Conservation (phyloP, 148 eudicot genomes). For the Camellia lanceoleosa region DNA sequence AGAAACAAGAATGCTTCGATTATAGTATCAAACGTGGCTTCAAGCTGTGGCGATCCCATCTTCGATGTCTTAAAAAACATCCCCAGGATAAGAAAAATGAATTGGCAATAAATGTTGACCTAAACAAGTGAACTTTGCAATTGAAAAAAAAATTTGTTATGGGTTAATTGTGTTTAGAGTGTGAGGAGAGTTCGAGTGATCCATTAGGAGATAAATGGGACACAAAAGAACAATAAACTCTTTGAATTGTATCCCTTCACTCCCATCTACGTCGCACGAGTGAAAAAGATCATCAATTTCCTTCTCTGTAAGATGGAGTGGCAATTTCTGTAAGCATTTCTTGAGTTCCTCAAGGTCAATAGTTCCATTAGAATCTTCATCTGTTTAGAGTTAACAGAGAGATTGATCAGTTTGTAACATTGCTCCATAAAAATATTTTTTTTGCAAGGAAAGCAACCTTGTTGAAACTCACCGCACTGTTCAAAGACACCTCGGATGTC, state of each 20-base stretch:
- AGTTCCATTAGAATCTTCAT: too few species aligned
- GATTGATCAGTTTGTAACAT: too few species aligned
- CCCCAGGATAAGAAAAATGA: neutral
- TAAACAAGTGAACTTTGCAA: neutral
- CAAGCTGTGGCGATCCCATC: conserved; percentile 39
- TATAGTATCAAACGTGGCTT: conserved; percentile 55
- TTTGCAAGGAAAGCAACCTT: too few species aligned
- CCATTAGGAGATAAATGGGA: conserved; percentile 47
- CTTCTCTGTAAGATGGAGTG: conserved; percentile 33
- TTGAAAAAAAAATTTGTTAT: neutral
- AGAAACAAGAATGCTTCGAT: conserved; percentile 55
- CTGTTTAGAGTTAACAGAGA: too few species aligned
- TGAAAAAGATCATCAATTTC: conserved; percentile 60
- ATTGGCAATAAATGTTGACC: neutral
- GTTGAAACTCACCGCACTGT: too few species aligned
- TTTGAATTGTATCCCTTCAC: conserved; percentile 49
- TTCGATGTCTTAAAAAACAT: conserved; percentile 28
- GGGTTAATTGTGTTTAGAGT: conserved; percentile 21
- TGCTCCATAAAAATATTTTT: too few species aligned
- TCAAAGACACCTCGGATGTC: too few species aligned
- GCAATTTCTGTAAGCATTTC: too few species aligned
- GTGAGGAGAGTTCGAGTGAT: conserved; percentile 34
- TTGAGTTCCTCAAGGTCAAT: conserved; percentile 46
- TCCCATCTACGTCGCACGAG: conserved; percentile 49
- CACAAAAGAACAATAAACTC: conserved; percentile 70